Percentiles rank a stretch among this genome's conserved stretches.
These are phyloP conservation scores for Allium sativum DNA, from an alignment of 106 monocot species.

Conservation along the genomic window DNA sequence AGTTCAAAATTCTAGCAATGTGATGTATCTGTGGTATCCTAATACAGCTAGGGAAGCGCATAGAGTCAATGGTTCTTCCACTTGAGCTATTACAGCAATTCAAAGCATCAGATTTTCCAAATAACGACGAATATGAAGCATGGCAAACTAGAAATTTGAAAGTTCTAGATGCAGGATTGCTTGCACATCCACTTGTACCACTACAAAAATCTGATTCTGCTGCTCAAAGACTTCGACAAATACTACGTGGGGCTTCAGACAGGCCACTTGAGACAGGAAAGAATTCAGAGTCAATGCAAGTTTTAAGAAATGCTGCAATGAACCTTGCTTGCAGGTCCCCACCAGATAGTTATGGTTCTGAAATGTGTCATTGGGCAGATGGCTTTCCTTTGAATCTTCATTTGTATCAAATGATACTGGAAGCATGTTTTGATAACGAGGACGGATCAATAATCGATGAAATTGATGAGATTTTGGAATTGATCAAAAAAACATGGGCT, in stretches of 20 bases:
- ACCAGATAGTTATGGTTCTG: conserved; percentile 51
- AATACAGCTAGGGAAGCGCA: conserved; percentile 73
- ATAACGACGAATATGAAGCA: conserved; percentile 61
- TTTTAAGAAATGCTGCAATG: conserved; percentile 70
- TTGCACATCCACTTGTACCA: conserved; percentile 53
- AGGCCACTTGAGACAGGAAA: conserved; percentile 76
- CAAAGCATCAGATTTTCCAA: conserved; percentile 80
- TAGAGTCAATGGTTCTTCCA: conserved; percentile 68
- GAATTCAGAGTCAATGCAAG: conserved; percentile 94
- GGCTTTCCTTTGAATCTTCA: conserved; percentile 81
- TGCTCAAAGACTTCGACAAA: conserved; percentile 54
- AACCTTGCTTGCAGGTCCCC: conserved; percentile 53
- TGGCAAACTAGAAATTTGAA: conserved; percentile 72
- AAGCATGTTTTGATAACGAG: conserved; percentile 73
- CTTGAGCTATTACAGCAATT: conserved; percentile 92
- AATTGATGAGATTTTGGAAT: conserved; percentile 77
- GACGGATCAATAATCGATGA: conserved; percentile 89
- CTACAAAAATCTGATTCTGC: conserved; percentile 53
- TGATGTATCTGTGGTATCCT: no score
- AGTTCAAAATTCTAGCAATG: not conserved
- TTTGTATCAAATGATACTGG: conserved; percentile 71
- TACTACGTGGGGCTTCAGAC: conserved; percentile 57
- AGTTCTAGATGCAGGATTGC: conserved; percentile 84
- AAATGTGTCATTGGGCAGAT: conserved; percentile 89
- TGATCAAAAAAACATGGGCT: conserved; percentile 89